Evolutionary conservation across 2,329 filamentous ascomycete genomes (phyloP).

Genomic region (Hypoxylon rubiginosum): DNA sequence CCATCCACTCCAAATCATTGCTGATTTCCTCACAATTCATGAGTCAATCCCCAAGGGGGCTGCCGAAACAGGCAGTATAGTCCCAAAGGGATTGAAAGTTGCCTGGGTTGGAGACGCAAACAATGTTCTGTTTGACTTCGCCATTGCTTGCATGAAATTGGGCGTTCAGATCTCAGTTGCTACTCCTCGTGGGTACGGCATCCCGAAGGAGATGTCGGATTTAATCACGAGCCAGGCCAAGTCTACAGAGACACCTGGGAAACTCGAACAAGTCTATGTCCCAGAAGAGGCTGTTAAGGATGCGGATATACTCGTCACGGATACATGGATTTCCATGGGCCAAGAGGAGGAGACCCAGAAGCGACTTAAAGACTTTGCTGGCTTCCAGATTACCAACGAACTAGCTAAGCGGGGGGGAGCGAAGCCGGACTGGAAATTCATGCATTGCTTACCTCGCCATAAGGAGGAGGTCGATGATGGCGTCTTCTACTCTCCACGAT

Average conservation of each 20-base stretch:
- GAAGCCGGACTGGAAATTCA: slow-evolving; percentile 93
- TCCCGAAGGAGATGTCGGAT: slow-evolving; percentile 79
- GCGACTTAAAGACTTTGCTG: slow-evolving; percentile 83
- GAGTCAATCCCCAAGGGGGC: slow-evolving; percentile 75
- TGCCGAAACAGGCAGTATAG: slow-evolving; percentile 62
- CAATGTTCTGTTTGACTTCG: slow-evolving; percentile 95
- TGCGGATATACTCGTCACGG: slow-evolving; percentile 92
- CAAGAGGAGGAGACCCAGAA: slow-evolving; percentile 88
- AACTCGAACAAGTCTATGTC: slow-evolving; percentile 79
- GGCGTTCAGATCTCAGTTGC: slow-evolving; percentile 90
- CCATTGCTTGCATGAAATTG: slow-evolving; percentile 87
- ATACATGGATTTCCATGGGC: slow-evolving; percentile 99
- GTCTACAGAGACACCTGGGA: slow-evolving; percentile 71
- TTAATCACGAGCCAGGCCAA: slow-evolving; percentile 76
- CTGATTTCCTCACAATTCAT: slow-evolving; percentile 91
- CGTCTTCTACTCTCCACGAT: slow-evolving; percentile 89
- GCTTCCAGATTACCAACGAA: slow-evolving; percentile 92
- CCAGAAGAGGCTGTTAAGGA: slow-evolving; percentile 88
- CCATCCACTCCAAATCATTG: slow-evolving; percentile 94
- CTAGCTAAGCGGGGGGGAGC: slow-evolving; percentile 87
- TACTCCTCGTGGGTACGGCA: slow-evolving; percentile 86
- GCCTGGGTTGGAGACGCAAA: slow-evolving; percentile 98
- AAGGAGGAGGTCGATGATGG: slow-evolving; percentile 93
- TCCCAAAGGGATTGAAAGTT: slow-evolving; percentile 86
- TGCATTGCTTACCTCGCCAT: slow-evolving; percentile 97